Percentiles rank a stretch among this genome's conserved stretches.
Conservation (phyloP, 305 asterid species). For the Withania somnifera region DNA sequence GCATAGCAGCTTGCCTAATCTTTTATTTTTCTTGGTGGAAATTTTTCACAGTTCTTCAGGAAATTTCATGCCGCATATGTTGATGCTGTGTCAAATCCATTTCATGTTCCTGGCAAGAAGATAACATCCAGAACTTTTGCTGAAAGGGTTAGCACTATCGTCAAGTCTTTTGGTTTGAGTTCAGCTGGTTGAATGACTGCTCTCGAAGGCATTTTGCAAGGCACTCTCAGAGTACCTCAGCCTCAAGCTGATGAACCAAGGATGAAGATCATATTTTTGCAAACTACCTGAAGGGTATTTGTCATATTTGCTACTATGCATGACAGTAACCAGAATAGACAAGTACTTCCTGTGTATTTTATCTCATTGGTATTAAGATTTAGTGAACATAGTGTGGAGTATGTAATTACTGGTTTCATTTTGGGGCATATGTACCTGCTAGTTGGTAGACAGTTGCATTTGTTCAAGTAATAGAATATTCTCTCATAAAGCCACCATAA, state of each 20-base stretch:
- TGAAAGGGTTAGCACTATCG: slow-evolving; percentile 65
- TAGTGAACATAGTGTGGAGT: background rate
- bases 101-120: slow-evolving; percentile 93
- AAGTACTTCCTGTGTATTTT: background rate
- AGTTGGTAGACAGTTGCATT: background rate
- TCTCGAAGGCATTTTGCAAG: background rate
- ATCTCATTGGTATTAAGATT: background rate
- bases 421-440: background rate
- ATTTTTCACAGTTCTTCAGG: slow-evolving; percentile 61
- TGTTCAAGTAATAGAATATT: background rate
- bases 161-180: slow-evolving; percentile 70
- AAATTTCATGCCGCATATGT: slow-evolving; percentile 88
- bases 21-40: slow-evolving; percentile 8
- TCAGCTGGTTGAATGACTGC: slow-evolving; percentile 19
- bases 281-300: background rate
- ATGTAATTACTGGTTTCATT: background rate
- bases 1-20: slow-evolving; percentile 6
- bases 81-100: slow-evolving; percentile 95
- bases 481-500: background rate
- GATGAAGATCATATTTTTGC: background rate
- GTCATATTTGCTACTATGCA: background rate
- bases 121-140: slow-evolving; percentile 72
- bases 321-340: background rate
- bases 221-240: background rate
- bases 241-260: background rate